Percentiles rank a stretch among this genome's conserved stretches.
These are phyloP conservation scores for Phellinidium pouzarii DNA, from an alignment of 1,284 basidiomycete genomes.

Conservation along the genomic window DNA sequence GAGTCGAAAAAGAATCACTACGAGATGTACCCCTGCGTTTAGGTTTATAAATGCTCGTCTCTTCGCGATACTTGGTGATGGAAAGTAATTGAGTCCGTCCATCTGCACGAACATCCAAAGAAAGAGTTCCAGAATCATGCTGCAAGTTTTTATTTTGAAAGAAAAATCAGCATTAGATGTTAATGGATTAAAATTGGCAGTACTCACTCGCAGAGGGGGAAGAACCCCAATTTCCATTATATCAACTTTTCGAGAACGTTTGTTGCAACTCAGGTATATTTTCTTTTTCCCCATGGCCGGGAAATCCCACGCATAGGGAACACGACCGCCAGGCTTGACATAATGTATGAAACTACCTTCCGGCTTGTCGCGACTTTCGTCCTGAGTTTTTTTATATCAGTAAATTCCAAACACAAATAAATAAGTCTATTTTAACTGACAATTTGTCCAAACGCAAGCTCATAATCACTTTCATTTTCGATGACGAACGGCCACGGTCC, in stretches of 20 bases:
- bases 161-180: slow-evolving; percentile 9
- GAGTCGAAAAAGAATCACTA: slow-evolving; percentile 62
- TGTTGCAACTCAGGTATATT: slow-evolving; percentile 63
- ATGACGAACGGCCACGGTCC: slow-evolving; percentile 87
- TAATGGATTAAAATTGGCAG: slow-evolving; percentile 22
- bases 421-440: slow-evolving; percentile 35
- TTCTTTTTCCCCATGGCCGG: slow-evolving; percentile 85
- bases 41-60: slow-evolving; percentile 86
- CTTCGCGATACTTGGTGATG: slow-evolving; percentile 84
- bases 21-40: slow-evolving; percentile 53
- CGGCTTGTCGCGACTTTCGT: slow-evolving; percentile 38
- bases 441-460: slow-evolving; percentile 71
- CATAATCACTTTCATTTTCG: slow-evolving; percentile 82
- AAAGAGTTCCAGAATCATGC: slow-evolving; percentile 57
- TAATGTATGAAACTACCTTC: slow-evolving; percentile 41
- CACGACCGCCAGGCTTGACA: slow-evolving; percentile 49
- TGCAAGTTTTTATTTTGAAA: slow-evolving; percentile 22
- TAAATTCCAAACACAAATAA: slow-evolving; percentile 9
- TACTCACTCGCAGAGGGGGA: slow-evolving; percentile 82
- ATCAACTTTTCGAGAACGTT: slow-evolving; percentile 72
- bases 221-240: slow-evolving; percentile 96
- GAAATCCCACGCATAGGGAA: slow-evolving; percentile 90
- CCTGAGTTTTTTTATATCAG: slow-evolving; percentile 32
- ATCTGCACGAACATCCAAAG: slow-evolving; percentile 92
- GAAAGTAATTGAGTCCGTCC: slow-evolving; percentile 82